These are phyloP conservation scores for Alternaria triticina DNA, from an alignment of 2,329 filamentous ascomycete genomes.

Conservation along the genomic window DNA sequence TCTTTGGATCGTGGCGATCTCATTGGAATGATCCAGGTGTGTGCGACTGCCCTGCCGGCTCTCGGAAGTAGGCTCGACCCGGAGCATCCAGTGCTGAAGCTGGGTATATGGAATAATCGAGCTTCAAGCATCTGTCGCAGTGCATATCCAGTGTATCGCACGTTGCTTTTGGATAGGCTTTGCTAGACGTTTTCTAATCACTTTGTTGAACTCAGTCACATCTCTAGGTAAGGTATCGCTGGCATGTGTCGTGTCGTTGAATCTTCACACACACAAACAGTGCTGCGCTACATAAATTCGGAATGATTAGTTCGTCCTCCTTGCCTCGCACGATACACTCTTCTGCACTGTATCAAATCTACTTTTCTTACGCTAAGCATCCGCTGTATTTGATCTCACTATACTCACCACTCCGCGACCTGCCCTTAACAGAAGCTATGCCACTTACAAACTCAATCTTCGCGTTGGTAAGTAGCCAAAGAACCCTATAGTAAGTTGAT, in stretches of 20 bases:
- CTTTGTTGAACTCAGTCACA: neutral
- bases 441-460: neutral
- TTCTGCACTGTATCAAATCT: neutral
- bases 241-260: neutral
- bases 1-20: neutral
- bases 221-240: neutral
- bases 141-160: neutral
- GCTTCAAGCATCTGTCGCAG: neutral
- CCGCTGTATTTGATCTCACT: neutral
- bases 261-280: neutral
- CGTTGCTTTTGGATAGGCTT: neutral
- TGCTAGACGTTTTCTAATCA: neutral
- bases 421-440: neutral
- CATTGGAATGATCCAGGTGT: neutral
- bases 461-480: neutral
- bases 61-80: neutral
- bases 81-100: neutral
- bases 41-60: neutral
- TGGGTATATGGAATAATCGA: neutral
- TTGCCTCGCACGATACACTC: neutral
- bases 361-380: neutral
- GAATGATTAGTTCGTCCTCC: neutral
- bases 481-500: neutral
- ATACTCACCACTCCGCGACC: neutral
- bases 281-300: neutral